phyloP scores from a whole-genome alignment of 2,329 filamentous ascomycete species.

The Neofusicoccum laricinum region DNA sequence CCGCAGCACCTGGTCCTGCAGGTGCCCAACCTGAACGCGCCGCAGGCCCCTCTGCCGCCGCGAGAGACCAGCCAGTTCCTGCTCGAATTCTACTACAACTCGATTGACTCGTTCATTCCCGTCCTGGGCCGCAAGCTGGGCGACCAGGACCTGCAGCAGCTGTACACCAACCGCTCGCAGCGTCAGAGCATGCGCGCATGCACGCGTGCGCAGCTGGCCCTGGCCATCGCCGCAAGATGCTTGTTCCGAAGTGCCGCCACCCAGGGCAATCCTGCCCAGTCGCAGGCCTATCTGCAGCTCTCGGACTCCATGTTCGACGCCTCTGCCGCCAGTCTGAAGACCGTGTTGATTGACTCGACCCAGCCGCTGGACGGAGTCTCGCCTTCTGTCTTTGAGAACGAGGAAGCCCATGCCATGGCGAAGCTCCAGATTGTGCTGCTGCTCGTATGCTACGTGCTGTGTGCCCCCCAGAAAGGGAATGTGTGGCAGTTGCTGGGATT shows the following conservation, averaged over 20 bases:
- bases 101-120: conserved; percentile 2
- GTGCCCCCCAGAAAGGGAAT: conserved; percentile 9
- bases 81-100: conserved; percentile 16
- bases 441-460: conserved; percentile 8
- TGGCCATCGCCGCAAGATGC: conserved; percentile 1
- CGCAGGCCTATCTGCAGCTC: conserved; percentile 13
- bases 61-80: conserved; percentile 7
- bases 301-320: conserved; percentile 13
- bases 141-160: conserved; percentile 7
- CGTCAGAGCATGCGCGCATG: conserved; percentile 10
- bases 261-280: conserved; percentile 13
- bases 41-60: background rate
- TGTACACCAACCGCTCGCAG: conserved; percentile 1
- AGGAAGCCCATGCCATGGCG: conserved; percentile 15
- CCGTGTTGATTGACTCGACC: conserved; percentile 5
- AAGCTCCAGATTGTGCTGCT: conserved; percentile 16
- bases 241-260: conserved; percentile 14
- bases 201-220: conserved; percentile 4
- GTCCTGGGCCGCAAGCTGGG: conserved; percentile 7
- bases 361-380: conserved; percentile 3
- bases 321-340: background rate
- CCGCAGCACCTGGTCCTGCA: background rate
- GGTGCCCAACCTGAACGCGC: background rate
- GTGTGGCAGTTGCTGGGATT: conserved; percentile 16
- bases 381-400: conserved; percentile 13